Evolutionary conservation across 2,329 filamentous ascomycete species (phyloP), one percentile per base, ranked within the genome.

Genomic region (Ophiostoma perfectum): DNA sequence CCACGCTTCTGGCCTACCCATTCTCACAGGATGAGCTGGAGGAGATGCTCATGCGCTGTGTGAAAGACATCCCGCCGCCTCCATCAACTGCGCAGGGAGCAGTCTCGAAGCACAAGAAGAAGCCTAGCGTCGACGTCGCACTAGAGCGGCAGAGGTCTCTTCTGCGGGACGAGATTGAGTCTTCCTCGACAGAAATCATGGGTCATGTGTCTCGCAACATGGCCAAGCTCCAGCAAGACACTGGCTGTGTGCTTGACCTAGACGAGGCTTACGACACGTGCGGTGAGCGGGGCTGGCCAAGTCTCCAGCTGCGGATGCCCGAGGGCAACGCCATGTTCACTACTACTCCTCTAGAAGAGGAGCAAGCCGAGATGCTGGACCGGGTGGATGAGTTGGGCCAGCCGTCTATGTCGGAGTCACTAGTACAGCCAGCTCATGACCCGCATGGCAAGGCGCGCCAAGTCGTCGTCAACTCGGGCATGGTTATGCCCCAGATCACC

Each of bases 1-100:
- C 71, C 6, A 78, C 77, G 11, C 78, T 84, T n/a, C 74, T 80
- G 49, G 77, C 80, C 55, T 82, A 82, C 65, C 80, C 81, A 0
- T 72, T 78, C 11, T 66, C 73, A 4, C 36, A 58, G 6, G 70
- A 71, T 5, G 76, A 78, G 67, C 73, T 73, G 11, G 71, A 73
- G 16, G 72, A 73, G 6, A 73, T 77, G 41, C 70, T 74, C 14
- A 45, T 66, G 39, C 70, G 68, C 49, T 73, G 72, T 41, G 60
- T 73, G 12, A 71, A 72, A 41, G 73, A 73, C 36, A 71, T 73
- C 14, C 67, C 70, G 18, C 52, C 67, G 12, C 70, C 72, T 49
- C 64, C 64, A 16, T 62, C 68, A 16, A 65, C 38, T n/a, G 67
- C 45, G 42, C 64, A 55, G n/a, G 44, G 68, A 9, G 62, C 66